These are phyloP conservation scores for Mycena rebaudengoi DNA, from an alignment of 768 basidiomycete genomes.

Conservation along the genomic window DNA sequence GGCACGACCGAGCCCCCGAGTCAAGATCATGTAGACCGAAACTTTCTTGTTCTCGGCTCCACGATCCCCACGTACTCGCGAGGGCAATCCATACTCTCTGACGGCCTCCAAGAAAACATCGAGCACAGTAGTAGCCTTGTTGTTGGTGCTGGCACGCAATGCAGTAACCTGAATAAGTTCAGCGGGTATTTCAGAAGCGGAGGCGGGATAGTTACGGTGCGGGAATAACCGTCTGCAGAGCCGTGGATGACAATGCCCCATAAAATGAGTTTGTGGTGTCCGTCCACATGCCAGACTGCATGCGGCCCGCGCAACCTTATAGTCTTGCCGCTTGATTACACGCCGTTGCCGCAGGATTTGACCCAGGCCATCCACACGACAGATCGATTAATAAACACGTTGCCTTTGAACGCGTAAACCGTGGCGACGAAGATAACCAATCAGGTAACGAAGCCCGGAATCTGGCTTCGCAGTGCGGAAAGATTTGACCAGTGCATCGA, in stretches of 20 bases:
- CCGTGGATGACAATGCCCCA: constrained; percentile 39
- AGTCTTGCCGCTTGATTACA: constrained; percentile 21
- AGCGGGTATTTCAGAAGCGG: not conserved
- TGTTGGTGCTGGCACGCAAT: constrained; percentile 23
- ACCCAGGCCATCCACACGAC: constrained; percentile 30
- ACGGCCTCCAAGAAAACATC: constrained; percentile 8
- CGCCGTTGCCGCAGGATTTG: constrained; percentile 21
- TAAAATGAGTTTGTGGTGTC: constrained; percentile 38
- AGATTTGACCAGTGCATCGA: not conserved
- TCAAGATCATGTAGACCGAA: constrained; percentile 34
- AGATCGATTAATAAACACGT: constrained; percentile 24
- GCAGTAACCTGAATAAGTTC: not conserved
- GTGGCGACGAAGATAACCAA: constrained; percentile 28
- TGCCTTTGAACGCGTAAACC: constrained; percentile 28
- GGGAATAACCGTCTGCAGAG: constrained; percentile 38
- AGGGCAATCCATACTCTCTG: constrained; percentile 21
- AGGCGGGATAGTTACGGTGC: constrained; percentile 28
- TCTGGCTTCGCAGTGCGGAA: not conserved
- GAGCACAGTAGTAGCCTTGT: constrained; percentile 12
- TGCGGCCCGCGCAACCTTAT: constrained; percentile 28
- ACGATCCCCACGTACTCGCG: constrained; percentile 30
- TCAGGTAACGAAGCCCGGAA: constrained; percentile 35
- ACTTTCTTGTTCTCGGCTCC: constrained; percentile 37
- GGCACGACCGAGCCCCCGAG: constrained; percentile 26
- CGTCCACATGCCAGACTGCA: constrained; percentile 34